Conservation (phyloP, 768 basidiomycete species). For the Pluteus cervinus region DNA sequence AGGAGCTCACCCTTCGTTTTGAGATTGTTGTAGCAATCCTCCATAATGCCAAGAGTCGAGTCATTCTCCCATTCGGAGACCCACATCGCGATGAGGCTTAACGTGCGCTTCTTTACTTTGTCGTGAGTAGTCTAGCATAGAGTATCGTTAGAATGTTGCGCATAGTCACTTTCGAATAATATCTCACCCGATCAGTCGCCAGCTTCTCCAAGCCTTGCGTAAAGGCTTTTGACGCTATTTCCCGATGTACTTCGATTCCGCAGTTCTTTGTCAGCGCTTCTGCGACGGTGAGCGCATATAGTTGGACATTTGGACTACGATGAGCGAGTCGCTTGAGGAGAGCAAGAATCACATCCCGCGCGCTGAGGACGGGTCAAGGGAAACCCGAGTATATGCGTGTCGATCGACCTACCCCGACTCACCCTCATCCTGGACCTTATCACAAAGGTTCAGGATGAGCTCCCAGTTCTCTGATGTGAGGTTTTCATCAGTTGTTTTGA, state of each 20-base stretch:
- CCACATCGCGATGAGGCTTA: slow-evolving; percentile 77
- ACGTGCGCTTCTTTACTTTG: slow-evolving; percentile 73
- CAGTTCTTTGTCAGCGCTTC: slow-evolving; percentile 94
- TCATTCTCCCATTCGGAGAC: slow-evolving; percentile 79
- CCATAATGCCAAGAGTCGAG: slow-evolving; percentile 80
- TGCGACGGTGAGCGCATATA: slow-evolving; percentile 82
- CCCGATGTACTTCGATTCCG: slow-evolving; percentile 70
- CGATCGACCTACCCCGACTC: slow-evolving; percentile 58
- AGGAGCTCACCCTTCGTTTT: slow-evolving; percentile 66
- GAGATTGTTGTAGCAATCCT: slow-evolving; percentile 78
- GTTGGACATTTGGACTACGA: slow-evolving; percentile 94
- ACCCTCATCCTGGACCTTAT: slow-evolving; percentile 91
- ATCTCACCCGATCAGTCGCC: slow-evolving; percentile 76
- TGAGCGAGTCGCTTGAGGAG: slow-evolving; percentile 88
- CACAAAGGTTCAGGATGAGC: slow-evolving; percentile 87
- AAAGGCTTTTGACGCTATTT: slow-evolving; percentile 87
- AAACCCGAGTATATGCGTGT: slow-evolving; percentile 1
- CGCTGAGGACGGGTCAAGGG: slow-evolving; percentile 40
- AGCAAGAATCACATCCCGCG: slow-evolving; percentile 78
- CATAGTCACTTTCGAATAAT: slow-evolving; percentile 1
- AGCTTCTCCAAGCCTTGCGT: slow-evolving; percentile 85
- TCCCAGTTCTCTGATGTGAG: slow-evolving; percentile 96
- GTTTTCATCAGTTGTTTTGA: slow-evolving; percentile 97
- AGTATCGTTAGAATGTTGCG: neutral
- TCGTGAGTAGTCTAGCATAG: slow-evolving; percentile 75